Conservation (phyloP, 2,329 filamentous ascomycete genomes). For the Sporothrix mexicana region DNA sequence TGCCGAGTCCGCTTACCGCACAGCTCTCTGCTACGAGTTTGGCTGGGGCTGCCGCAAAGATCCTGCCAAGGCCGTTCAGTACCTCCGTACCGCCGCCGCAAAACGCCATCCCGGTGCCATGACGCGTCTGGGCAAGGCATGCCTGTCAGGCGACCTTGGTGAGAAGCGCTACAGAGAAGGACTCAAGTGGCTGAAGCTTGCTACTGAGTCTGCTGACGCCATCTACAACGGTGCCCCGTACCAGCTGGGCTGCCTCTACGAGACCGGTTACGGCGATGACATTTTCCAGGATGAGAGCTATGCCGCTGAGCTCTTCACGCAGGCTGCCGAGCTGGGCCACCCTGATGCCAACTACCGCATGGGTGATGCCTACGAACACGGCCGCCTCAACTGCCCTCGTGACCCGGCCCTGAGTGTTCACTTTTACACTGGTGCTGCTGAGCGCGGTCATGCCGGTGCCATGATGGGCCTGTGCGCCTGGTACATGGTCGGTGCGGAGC, state of each 20-base stretch:
- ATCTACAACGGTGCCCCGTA: constrained; percentile 95
- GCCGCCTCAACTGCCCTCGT: constrained; percentile 81
- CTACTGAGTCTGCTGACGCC: constrained; percentile 82
- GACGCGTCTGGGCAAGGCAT: constrained; percentile 88
- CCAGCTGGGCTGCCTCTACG: constrained; percentile 85
- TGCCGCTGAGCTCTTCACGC: constrained; percentile 90
- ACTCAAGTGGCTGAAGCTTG: constrained; percentile 94
- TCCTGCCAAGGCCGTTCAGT: constrained; percentile 89
- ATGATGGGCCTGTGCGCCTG: constrained; percentile 99
- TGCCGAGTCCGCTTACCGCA: constrained; percentile 91
- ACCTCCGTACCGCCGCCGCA: constrained; percentile 85
- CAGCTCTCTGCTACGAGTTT: constrained; percentile 95
- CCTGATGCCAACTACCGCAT: constrained; percentile 83
- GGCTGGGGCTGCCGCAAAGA: constrained; percentile 95
- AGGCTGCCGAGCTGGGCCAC: constrained; percentile 90
- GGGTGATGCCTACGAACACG: constrained; percentile 97
- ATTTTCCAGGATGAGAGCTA: constrained; percentile 91
- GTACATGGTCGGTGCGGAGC: constrained; percentile 95
- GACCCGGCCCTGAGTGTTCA: constrained; percentile 95
- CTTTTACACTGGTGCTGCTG: constrained; percentile 93
- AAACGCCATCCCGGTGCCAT: constrained; percentile 96
- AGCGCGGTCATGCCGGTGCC: constrained; percentile 78
- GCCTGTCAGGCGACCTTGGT: constrained; percentile 86
- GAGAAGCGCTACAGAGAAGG: constrained; percentile 87
- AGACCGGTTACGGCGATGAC: constrained; percentile 92